A percentile compares a stretch with the other conserved stretches of the same genome.
phyloP scores from a whole-genome alignment of 768 basidiomycete species.

The Roridomyces roridus region DNA sequence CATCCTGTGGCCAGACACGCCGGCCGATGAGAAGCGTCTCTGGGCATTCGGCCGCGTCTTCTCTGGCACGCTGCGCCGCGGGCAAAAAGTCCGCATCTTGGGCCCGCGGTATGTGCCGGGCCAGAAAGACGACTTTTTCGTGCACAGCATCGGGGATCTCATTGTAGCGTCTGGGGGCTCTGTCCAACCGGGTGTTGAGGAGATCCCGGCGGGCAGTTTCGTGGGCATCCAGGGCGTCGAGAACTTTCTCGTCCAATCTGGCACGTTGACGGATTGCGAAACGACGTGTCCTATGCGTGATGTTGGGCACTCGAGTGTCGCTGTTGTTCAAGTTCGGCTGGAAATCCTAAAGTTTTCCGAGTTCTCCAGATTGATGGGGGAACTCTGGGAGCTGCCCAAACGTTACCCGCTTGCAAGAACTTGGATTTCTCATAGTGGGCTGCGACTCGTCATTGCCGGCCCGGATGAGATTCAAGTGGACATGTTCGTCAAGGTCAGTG shows the following conservation, averaged over 20 bases:
- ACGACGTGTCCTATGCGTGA: slow-evolving; percentile 99
- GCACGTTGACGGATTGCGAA: slow-evolving; percentile 96
- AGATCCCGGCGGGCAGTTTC: slow-evolving; percentile 98
- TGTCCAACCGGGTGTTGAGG: slow-evolving; percentile 98
- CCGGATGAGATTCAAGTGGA: too few relatives aligned
- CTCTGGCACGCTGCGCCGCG: slow-evolving; percentile 94
- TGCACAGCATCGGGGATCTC: slow-evolving; percentile 97
- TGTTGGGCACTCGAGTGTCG: slow-evolving; percentile 99
- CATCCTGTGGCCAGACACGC: slow-evolving; percentile 55
- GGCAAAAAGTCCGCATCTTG: slow-evolving; percentile 98
- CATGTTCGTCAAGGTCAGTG: too few relatives aligned
- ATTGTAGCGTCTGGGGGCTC: slow-evolving; percentile 99
- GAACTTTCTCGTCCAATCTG: slow-evolving; percentile 98
- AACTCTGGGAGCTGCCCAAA: slow-evolving; percentile 99
- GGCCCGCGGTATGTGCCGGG: slow-evolving; percentile 98
- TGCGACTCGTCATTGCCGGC: too few relatives aligned
- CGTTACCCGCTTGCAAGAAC: slow-evolving; percentile 99
- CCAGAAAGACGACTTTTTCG: slow-evolving; percentile 96
- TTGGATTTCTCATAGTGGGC: too few relatives aligned
- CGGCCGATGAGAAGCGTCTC: slow-evolving; percentile 98
- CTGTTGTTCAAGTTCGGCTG: slow-evolving; percentile 97
- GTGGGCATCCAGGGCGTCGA: slow-evolving; percentile 99
- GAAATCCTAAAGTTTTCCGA: slow-evolving; percentile 99
- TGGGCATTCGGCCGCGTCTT: slow-evolving; percentile 99
- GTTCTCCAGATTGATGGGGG: slow-evolving; percentile 98